Percentiles rank a stretch among this genome's conserved stretches.
These are phyloP conservation scores for Lasiosphaeriaceae sp. DNA, from an alignment of 495 filamentous ascomycete genomes.

Conservation along the genomic window DNA sequence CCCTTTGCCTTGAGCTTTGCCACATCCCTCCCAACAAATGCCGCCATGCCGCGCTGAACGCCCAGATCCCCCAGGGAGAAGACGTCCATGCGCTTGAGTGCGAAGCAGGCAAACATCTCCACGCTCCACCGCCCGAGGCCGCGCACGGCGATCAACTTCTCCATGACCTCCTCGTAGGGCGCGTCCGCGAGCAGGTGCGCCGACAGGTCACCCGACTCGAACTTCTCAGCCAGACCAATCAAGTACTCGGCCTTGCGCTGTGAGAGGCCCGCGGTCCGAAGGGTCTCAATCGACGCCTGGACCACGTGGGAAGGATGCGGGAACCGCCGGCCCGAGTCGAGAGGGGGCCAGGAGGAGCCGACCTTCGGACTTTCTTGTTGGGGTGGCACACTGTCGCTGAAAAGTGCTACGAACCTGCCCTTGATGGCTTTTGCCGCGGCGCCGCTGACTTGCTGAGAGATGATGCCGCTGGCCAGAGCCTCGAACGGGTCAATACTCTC, in stretches of 20 bases:
- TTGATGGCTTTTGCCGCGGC: slow-evolving; percentile 87
- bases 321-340: slow-evolving; percentile 42
- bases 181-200: slow-evolving; percentile 70
- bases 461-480: slow-evolving; percentile 77
- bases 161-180: slow-evolving; percentile 79
- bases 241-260: slow-evolving; percentile 95
- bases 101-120: slow-evolving; percentile 96
- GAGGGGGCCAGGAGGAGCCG: background rate
- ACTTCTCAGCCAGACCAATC: slow-evolving; percentile 77
- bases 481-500: slow-evolving; percentile 87
- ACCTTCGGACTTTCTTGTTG: background rate
- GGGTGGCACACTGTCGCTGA: slow-evolving; percentile 36
- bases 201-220: slow-evolving; percentile 66
- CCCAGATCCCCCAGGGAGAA: slow-evolving; percentile 91
- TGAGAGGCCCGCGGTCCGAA: slow-evolving; percentile 83
- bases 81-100: slow-evolving; percentile 85
- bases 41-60: slow-evolving; percentile 91
- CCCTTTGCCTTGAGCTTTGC: slow-evolving; percentile 77
- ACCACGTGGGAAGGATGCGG: slow-evolving; percentile 73
- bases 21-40: slow-evolving; percentile 78
- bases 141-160: slow-evolving; percentile 76
- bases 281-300: slow-evolving; percentile 50
- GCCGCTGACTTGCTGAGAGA: slow-evolving; percentile 92
- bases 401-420: slow-evolving; percentile 77
- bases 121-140: slow-evolving; percentile 89